Base-by-base conservation (phyloP, 2,329 filamentous ascomycete species). In the Talaromyces pinophilus region DNA sequence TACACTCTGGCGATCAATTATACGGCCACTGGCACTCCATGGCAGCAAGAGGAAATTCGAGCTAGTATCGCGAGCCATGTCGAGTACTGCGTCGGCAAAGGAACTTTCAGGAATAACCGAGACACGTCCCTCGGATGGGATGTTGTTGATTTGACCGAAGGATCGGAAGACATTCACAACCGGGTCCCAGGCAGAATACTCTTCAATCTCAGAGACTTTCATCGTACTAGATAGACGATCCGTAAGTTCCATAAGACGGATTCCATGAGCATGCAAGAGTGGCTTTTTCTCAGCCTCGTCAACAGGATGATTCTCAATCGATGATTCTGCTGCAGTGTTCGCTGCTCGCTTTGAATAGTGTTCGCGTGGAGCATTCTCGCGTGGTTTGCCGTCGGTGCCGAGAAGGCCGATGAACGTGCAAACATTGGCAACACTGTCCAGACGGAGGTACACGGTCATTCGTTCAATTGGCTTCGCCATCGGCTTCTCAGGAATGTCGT, bases 161-260 rank as follows among this genome's bases (percentile, higher is more conserved):
- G 92, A 92, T 59, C 91, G 88, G 84, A 97, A 97, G 0, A 92
- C 91, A 75, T 96, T 97, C 64, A 97, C 88, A 3, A 98, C 89
- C 0, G 94, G 92, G 72, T 98, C 94, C 72, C 86, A 85, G 6
- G 86, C 83, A 30, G 86, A 86, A 68, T 88, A 86, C 59, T 95
- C 92, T 46, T 93, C 90, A 2, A 90, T 84, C 73, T 96, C 92
- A 0, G 92, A 90, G 11, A 96, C 92, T 72, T 92, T 90, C 94
- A 98, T 98, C 72, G 97, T 94, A 19, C 93, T 93, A 0, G 94
- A 97, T 50, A 92, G 91, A 84, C 94, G 92, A 72, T 97, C 93
- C 0, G 92, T 96, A 13, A 98, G 86, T 74, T 96, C 92, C 59
- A 96, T 80, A 17, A 98, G 85, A 15, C 93, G 90, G n/a, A 97